Percentiles rank a stretch among this genome's conserved stretches.
phyloP scores from a whole-genome alignment of 1,284 basidiomycete genomes.

The Polyporus tsugae region DNA sequence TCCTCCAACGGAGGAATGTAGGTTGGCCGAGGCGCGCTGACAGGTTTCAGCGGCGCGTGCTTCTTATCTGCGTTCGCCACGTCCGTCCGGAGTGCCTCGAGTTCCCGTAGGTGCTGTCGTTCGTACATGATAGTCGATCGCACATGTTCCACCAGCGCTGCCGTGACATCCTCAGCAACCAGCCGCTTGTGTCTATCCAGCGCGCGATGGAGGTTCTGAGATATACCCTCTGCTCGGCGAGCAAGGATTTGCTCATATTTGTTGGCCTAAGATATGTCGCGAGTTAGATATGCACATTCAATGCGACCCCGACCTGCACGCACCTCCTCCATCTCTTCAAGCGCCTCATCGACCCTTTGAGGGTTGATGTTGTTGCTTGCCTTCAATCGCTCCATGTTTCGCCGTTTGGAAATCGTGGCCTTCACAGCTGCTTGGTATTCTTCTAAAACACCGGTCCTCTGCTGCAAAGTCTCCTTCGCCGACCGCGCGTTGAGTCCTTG shows the following conservation, averaged over 20 bases:
- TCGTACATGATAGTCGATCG: slow-evolving; percentile 92
- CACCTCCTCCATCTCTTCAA: slow-evolving; percentile 95
- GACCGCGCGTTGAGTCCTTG: slow-evolving; percentile 94
- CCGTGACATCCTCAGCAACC: slow-evolving; percentile 89
- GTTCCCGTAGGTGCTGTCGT: slow-evolving; percentile 84
- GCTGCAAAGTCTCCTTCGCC: slow-evolving; percentile 90
- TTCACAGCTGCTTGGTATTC: slow-evolving; percentile 93
- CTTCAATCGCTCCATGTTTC: slow-evolving; percentile 90
- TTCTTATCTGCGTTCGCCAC: slow-evolving; percentile 74
- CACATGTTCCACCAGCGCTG: slow-evolving; percentile 89
- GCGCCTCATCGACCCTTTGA: slow-evolving; percentile 89
- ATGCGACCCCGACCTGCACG: not conserved
- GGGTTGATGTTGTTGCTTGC: slow-evolving; percentile 87
- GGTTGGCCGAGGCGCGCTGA: slow-evolving; percentile 64
- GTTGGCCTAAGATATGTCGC: slow-evolving; percentile 65
- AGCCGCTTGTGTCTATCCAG: slow-evolving; percentile 84
- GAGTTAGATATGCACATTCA: slow-evolving; percentile 22
- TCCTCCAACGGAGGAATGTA: slow-evolving; percentile 73
- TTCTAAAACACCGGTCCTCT: slow-evolving; percentile 88
- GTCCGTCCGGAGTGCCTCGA: slow-evolving; percentile 86
- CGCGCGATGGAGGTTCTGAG: slow-evolving; percentile 87
- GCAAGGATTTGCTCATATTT: slow-evolving; percentile 87
- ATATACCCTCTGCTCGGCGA: slow-evolving; percentile 87
- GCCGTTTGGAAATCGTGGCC: slow-evolving; percentile 88
- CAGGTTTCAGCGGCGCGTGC: slow-evolving; percentile 52